Percentiles rank a stretch among this genome's conserved stretches.
phyloP scores from a whole-genome alignment of 139 green algal species.

The Tetradesmus obliquus region DNA sequence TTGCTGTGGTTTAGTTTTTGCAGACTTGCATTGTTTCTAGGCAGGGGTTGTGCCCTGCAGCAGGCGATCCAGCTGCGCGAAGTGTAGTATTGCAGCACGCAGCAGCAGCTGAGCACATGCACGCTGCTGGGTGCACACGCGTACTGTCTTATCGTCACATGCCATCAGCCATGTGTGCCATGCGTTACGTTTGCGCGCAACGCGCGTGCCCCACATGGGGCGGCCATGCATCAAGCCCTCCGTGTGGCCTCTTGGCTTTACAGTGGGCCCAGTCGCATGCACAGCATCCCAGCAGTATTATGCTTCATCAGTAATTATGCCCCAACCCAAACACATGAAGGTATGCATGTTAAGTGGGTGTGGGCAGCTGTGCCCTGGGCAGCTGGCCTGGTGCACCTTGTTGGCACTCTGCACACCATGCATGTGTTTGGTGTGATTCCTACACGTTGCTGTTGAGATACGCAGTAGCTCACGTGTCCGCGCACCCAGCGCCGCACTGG shows the following conservation, averaged over 20 bases:
- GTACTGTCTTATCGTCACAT: no score
- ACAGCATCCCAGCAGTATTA: no score
- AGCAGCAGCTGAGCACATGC: neutral
- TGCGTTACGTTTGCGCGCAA: no score
- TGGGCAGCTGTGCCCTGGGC: neutral
- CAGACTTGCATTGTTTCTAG: neutral
- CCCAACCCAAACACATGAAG: no score
- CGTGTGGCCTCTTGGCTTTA: no score
- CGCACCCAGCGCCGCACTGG: neutral
- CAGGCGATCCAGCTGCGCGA: no score
- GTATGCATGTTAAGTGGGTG: no score
- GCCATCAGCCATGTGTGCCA: neutral
- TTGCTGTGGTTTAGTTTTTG: neutral
- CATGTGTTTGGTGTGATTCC: no score
- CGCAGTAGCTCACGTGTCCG: neutral
- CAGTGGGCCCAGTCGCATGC: no score
- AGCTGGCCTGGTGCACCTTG: neutral
- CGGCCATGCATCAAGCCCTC: no score
- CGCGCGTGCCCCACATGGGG: no score
- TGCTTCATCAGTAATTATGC: no score
- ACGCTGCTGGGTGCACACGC: neutral
- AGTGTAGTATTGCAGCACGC: neutral
- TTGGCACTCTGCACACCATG: neutral
- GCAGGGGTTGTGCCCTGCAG: neutral
- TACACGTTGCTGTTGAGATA: neutral